A percentile compares a stretch with the other conserved stretches of the same genome.
Conservation (phyloP, 2,329 filamentous ascomycete genomes). For the Sporothrix pseudoabietina region DNA sequence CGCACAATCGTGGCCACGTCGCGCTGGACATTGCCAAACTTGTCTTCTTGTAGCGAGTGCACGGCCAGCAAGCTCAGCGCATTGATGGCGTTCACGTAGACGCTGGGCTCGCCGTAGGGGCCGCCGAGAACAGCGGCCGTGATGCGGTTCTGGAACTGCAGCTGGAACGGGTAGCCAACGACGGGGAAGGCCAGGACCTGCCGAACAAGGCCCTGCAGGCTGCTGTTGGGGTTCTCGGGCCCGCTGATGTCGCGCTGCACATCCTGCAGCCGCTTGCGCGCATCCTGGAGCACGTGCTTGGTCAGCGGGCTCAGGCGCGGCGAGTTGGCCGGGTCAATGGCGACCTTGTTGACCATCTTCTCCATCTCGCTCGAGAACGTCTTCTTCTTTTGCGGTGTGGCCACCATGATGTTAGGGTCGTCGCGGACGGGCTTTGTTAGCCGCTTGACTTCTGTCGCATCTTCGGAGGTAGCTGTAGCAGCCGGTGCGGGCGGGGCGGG, state of each 20-base stretch:
- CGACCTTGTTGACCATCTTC: conserved; percentile 49
- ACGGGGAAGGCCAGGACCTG: conserved; percentile 51
- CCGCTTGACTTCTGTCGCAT: conserved; percentile 40
- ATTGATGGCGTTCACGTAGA: conserved; percentile 72
- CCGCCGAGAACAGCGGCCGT: conserved; percentile 70
- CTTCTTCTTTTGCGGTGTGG: conserved; percentile 42
- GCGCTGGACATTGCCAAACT: conserved; percentile 80
- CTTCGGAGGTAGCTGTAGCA: conserved; percentile 31
- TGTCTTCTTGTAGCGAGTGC: conserved; percentile 76
- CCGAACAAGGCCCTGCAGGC: conserved; percentile 53
- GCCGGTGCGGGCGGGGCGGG: conserved; percentile 39
- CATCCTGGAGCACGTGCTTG: conserved; percentile 52
- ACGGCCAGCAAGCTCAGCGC: conserved; percentile 70
- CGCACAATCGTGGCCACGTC: conserved; percentile 76
- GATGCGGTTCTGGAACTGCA: conserved; percentile 66
- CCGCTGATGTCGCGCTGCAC: conserved; percentile 59
- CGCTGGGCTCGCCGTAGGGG: conserved; percentile 68
- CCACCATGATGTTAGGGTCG: conserved; percentile 50
- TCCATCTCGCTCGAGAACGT: conserved; percentile 49
- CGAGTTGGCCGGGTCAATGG: conserved; percentile 52
- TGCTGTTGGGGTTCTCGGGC: conserved; percentile 51
- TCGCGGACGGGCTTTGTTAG: conserved; percentile 48
- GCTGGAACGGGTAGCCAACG: conserved; percentile 69
- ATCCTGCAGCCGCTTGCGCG: conserved; percentile 53
- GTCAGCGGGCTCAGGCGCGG: conserved; percentile 55